A percentile compares a stretch with the other conserved stretches of the same genome.
Conservation (phyloP, 2,329 filamentous ascomycete genomes). For the Ophiostoma ulmi region DNA sequence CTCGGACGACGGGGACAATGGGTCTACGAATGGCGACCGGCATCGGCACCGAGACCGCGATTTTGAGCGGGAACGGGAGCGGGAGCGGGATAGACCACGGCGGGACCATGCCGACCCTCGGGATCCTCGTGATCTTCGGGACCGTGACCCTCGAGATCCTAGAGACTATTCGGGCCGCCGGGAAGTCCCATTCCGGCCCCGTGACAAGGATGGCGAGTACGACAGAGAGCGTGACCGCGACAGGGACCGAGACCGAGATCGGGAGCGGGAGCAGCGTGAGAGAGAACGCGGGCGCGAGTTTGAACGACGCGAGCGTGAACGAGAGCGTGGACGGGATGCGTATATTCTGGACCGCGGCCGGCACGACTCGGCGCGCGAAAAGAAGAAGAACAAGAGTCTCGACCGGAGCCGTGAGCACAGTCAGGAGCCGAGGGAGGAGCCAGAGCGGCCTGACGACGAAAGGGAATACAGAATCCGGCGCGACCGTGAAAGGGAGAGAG, state of each 20-base stretch:
- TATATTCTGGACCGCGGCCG: slow-evolving; percentile 27
- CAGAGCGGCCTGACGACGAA: slow-evolving; percentile 28
- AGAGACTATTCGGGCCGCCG: not conserved
- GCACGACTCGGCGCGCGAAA: slow-evolving; percentile 34
- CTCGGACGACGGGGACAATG: slow-evolving; percentile 29
- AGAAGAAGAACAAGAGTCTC: slow-evolving; percentile 29
- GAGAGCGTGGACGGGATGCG: slow-evolving; percentile 29
- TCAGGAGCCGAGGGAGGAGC: slow-evolving; percentile 28
- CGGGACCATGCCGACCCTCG: slow-evolving; percentile 20
- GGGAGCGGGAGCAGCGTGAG: slow-evolving; percentile 35
- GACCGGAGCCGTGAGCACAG: slow-evolving; percentile 28
- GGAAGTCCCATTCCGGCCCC: not conserved
- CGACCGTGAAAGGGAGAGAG: slow-evolving; percentile 28
- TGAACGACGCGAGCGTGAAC: slow-evolving; percentile 14
- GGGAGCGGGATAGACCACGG: slow-evolving; percentile 30
- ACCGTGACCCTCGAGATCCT: slow-evolving; percentile 20
- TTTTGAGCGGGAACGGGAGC: slow-evolving; percentile 25
- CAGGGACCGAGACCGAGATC: slow-evolving; percentile 34
- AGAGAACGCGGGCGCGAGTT: slow-evolving; percentile 24
- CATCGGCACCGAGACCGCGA: slow-evolving; percentile 32
- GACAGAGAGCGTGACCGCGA: slow-evolving; percentile 31
- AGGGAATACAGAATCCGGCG: slow-evolving; percentile 19
- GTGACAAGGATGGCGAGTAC: slow-evolving; percentile 20
- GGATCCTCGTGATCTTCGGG: slow-evolving; percentile 29
- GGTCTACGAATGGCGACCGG: not conserved